A percentile compares a stretch with the other conserved stretches of the same genome.
These are phyloP conservation scores for Tetragonia tetragonoides DNA, from an alignment of 148 eudicot species.

Conservation along the genomic window DNA sequence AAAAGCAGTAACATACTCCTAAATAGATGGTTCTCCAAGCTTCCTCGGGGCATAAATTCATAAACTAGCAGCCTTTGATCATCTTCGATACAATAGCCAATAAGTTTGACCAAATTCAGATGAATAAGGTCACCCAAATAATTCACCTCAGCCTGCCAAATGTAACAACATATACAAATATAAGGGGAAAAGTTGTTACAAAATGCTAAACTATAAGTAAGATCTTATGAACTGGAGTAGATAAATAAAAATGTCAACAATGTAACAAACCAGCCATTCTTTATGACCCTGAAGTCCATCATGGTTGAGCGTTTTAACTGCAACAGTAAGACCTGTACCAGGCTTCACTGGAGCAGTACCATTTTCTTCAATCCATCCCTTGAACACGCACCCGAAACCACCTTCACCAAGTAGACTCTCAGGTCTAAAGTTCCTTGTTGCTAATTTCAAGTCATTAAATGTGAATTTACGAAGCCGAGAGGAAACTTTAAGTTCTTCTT, in stretches of 20 bases:
- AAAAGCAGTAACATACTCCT: conserved; percentile 51
- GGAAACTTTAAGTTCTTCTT: conserved; percentile 70
- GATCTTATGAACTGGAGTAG: no score
- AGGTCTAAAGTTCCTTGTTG: conserved; percentile 74
- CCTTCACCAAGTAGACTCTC: conserved; percentile 79
- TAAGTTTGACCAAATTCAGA: conserved; percentile 62
- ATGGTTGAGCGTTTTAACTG: conserved; percentile 75
- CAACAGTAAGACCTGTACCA: conserved; percentile 77
- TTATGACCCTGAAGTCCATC: conserved; percentile 88
- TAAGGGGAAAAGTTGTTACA: not conserved
- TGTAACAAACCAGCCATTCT: conserved; percentile 68
- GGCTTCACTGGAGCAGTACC: conserved; percentile 80
- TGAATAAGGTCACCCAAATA: conserved; percentile 76
- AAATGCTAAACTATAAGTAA: not conserved
- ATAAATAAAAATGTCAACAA: not conserved
- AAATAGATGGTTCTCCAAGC: conserved; percentile 79
- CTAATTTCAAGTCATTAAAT: conserved; percentile 63
- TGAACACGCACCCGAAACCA: conserved; percentile 78
- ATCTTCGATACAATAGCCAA: conserved; percentile 80
- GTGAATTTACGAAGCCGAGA: conserved; percentile 63
- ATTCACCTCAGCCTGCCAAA: conserved; percentile 69
- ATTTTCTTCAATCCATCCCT: conserved; percentile 78
- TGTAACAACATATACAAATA: not conserved
- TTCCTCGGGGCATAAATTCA: conserved; percentile 83
- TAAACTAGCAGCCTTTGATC: conserved; percentile 77